These are phyloP conservation scores for Vitrella brassicaformis DNA, from an alignment of 73 alveolate genomes.

Conservation along the genomic window DNA sequence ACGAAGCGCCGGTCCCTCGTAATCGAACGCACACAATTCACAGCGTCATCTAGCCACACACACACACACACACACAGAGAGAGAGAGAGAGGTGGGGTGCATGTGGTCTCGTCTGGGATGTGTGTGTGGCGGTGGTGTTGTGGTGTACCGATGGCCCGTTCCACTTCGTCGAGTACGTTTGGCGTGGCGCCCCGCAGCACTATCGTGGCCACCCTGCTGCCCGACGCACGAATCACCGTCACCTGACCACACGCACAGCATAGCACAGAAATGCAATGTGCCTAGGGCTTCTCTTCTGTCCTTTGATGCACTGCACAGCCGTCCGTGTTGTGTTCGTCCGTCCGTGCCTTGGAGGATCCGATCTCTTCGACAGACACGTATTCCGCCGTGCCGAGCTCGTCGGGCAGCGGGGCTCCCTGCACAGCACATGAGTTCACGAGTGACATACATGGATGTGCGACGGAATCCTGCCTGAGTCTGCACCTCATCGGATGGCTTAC, in stretches of 20 bases:
- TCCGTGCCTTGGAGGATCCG: constrained; percentile 79
- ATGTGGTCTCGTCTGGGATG: too few relatives aligned
- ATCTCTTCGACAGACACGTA: constrained; percentile 75
- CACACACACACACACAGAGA: too few relatives aligned
- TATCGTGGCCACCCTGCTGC: constrained; percentile 64
- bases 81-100: too few relatives aligned
- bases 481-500: neutral
- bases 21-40: constrained; percentile 62
- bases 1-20: constrained; percentile 53
- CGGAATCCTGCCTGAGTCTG: neutral
- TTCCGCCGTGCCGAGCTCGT: constrained; percentile 91
- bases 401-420: constrained; percentile 88
- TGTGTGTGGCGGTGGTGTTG: too few relatives aligned
- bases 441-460: neutral
- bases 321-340: too few relatives aligned
- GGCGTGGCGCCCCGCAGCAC: constrained; percentile 71
- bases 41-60: constrained; percentile 91
- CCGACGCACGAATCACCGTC: constrained; percentile 70
- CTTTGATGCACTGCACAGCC: too few relatives aligned
- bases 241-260: too few relatives aligned
- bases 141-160: constrained; percentile 88
- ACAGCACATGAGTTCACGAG: constrained; percentile 7
- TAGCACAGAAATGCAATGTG: too few relatives aligned
- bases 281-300: too few relatives aligned
- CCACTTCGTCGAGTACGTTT: constrained; percentile 86